Conservation (phyloP, 257 asterid genomes). For the Rubia yunnanensis region DNA sequence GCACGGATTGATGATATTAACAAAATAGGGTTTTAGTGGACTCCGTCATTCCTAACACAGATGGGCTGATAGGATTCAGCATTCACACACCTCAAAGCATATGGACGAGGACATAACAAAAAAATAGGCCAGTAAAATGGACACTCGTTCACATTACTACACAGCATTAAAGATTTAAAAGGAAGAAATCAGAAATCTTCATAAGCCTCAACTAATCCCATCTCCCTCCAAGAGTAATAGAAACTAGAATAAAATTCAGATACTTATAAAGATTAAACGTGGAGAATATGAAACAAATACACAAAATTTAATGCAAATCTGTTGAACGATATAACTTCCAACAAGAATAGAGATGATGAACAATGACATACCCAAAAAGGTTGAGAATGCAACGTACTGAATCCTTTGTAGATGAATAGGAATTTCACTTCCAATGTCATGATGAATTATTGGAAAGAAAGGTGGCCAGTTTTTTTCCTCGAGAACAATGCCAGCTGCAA, state of each 20-base stretch:
- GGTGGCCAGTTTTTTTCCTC: conserved; percentile 97
- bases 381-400: conserved; percentile 88
- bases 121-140: neutral
- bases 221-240: neutral
- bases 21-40: no score
- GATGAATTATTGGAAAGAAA: conserved; percentile 90
- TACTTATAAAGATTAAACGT: neutral
- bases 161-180: neutral
- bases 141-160: neutral
- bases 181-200: neutral
- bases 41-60: no score
- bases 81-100: neutral
- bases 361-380: conserved; percentile 63
- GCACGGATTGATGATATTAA: no score
- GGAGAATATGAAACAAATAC: neutral
- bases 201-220: neutral
- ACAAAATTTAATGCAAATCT: neutral
- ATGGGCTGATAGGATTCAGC: neutral
- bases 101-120: neutral
- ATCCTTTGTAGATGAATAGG: conserved; percentile 90
- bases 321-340: neutral
- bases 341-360: neutral
- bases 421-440: conserved; percentile 84
- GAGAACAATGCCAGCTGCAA: conserved; percentile 59
- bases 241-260: neutral